A percentile compares a stretch with the other conserved stretches of the same genome.
Conservation (phyloP, 1,284 basidiomycete species). For the Tausonia pullulans region DNA sequence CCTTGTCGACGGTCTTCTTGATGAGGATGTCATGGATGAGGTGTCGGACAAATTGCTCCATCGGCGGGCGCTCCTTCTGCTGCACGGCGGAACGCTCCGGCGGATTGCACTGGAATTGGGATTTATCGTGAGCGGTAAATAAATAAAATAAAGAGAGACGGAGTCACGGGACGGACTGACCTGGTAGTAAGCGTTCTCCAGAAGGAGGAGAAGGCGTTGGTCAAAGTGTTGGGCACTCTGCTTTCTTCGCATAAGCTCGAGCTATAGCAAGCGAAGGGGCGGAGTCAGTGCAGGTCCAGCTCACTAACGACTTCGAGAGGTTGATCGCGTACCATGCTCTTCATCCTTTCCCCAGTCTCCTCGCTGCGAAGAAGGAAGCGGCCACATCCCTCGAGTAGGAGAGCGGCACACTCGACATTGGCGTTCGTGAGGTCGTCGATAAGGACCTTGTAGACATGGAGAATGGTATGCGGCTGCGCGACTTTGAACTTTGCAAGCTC, state of each 20-base stretch:
- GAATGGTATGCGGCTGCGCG: constrained; percentile 81
- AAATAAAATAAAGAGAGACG: constrained; percentile 11
- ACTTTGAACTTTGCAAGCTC: constrained; percentile 92
- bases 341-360: constrained; percentile 73
- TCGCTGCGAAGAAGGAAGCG: constrained; percentile 80
- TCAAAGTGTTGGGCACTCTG: constrained; percentile 87
- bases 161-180: constrained; percentile 36
- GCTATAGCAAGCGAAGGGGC: constrained; percentile 38
- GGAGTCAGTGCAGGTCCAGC: background rate
- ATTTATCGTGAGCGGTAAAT: background rate
- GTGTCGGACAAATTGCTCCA: constrained; percentile 88
- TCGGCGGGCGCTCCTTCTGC: constrained; percentile 72
- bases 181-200: constrained; percentile 98
- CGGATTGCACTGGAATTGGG: constrained; percentile 67
- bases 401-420: constrained; percentile 87
- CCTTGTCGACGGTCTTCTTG: constrained; percentile 86
- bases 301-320: background rate
- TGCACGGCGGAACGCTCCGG: constrained; percentile 79
- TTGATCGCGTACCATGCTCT: constrained; percentile 23
- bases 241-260: constrained; percentile 90
- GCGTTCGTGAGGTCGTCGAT: constrained; percentile 86
- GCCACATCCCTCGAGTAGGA: constrained; percentile 87
- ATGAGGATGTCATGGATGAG: constrained; percentile 81
- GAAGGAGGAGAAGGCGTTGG: constrained; percentile 70
- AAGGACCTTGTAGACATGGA: constrained; percentile 94